These are phyloP conservation scores for Hericium alpestre DNA, from an alignment of 768 basidiomycete genomes.

Conservation along the genomic window DNA sequence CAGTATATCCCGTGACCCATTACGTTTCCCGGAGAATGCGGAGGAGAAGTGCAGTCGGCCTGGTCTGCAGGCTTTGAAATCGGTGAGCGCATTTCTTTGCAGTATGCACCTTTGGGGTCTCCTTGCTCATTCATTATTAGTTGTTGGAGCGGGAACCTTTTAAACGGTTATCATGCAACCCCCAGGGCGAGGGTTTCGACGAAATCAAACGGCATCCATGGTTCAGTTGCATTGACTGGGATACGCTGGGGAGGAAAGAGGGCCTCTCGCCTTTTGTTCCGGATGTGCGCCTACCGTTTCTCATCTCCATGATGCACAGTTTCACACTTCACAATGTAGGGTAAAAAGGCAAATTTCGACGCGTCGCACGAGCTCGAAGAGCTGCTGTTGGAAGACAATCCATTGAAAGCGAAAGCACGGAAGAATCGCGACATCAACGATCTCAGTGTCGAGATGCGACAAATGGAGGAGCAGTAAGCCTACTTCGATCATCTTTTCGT, in stretches of 20 bases:
- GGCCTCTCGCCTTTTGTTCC: conserved; percentile 21
- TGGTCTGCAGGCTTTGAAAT: conserved; percentile 71
- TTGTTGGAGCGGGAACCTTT: conserved; percentile 78
- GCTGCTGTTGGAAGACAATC: conserved; percentile 90
- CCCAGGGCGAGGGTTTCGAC: conserved; percentile 67
- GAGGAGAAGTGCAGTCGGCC: conserved; percentile 64
- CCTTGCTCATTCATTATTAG: conserved; percentile 28
- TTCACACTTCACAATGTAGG: conserved; percentile 34
- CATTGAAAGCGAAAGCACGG: conserved; percentile 86
- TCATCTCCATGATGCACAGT: conserved; percentile 6
- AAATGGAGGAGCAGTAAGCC: conserved; percentile 95
- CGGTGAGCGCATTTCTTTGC: conserved; percentile 40
- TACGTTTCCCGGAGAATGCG: conserved; percentile 87
- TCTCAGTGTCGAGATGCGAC: conserved; percentile 83
- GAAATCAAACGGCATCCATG: conserved; percentile 75
- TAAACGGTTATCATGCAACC: conserved; percentile 74
- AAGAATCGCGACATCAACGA: conserved; percentile 79
- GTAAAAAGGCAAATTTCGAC: conserved; percentile 99
- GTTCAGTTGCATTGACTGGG: conserved; percentile 89
- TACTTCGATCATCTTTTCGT: conserved; percentile 2
- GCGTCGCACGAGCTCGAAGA: conserved; percentile 98
- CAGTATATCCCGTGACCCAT: conserved; percentile 78
- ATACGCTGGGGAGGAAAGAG: conserved; percentile 65
- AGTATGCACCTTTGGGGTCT: background rate
- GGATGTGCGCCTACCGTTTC: background rate